A percentile compares a stretch with the other conserved stretches of the same genome.
Conservation (phyloP, 768 basidiomycete species). For the Strobilomyces echinocephalus region DNA sequence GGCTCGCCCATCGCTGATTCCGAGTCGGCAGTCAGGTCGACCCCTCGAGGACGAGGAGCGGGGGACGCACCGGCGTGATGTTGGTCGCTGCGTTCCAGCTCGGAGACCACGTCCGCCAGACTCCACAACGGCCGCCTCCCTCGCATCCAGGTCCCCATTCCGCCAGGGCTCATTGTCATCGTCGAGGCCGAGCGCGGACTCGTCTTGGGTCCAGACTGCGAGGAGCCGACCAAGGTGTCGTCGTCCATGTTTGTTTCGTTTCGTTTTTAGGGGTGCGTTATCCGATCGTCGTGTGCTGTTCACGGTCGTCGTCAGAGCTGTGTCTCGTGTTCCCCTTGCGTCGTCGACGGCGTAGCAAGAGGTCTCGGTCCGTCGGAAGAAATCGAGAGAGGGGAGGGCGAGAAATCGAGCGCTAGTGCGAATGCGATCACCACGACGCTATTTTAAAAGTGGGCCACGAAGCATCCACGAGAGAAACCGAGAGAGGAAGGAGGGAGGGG, state of each 20-base stretch:
- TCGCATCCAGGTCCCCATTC: not conserved
- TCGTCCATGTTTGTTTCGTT: constrained; percentile 17
- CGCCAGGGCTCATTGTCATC: constrained; percentile 6
- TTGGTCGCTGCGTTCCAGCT: constrained; percentile 37
- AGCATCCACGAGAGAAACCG: constrained; percentile 11
- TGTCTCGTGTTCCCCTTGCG: not conserved
- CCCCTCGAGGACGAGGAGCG: not conserved
- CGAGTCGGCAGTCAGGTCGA: not conserved
- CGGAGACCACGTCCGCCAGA: constrained; percentile 41
- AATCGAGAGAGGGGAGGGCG: not conserved
- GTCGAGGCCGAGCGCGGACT: constrained; percentile 21
- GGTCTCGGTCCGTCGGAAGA: not conserved
- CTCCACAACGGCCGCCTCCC: constrained; percentile 36
- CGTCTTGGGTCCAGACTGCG: constrained; percentile 13
- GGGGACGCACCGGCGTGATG: constrained; percentile 28
- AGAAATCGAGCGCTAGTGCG: not conserved
- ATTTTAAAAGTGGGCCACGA: constrained; percentile 2
- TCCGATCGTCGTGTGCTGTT: not conserved
- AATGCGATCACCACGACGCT: constrained; percentile 9
- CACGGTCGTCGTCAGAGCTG: not conserved
- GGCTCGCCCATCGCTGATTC: constrained; percentile 28
- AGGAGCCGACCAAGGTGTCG: constrained; percentile 21
- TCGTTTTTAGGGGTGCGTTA: not conserved
- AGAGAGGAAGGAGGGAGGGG: not conserved
- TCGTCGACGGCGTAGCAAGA: not conserved